These are phyloP conservation scores for Mortierella sp. DNA, from an alignment of 371 early-diverging fungal genomes.

Conservation along the genomic window DNA sequence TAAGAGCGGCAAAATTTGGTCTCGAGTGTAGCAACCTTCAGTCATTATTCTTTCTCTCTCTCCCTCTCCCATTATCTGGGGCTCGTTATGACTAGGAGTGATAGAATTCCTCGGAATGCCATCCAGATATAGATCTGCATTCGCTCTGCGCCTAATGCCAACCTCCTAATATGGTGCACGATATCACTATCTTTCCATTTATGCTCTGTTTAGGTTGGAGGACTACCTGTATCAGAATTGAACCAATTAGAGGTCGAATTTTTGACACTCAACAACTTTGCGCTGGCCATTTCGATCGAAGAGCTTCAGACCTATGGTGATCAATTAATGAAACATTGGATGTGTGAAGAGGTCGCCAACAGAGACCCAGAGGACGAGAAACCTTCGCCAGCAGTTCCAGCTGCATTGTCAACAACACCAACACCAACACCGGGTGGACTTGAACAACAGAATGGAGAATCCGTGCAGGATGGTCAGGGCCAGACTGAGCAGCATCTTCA, in stretches of 20 bases:
- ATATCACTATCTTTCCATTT: conserved; percentile 1
- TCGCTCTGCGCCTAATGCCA: background rate
- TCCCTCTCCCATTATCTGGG: background rate
- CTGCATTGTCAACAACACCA: conserved; percentile 29
- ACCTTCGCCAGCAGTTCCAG: conserved; percentile 39
- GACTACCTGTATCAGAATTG: conserved; percentile 88
- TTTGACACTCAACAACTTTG: conserved; percentile 80
- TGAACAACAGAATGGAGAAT: conserved; percentile 22
- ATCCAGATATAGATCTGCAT: background rate
- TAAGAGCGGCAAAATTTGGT: conserved; percentile 21
- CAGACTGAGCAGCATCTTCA: conserved; percentile 20
- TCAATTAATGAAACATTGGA: conserved; percentile 72
- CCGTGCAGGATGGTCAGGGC: conserved; percentile 13
- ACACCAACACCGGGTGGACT: conserved; percentile 10
- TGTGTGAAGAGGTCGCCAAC: conserved; percentile 58
- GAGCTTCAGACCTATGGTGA: conserved; percentile 87
- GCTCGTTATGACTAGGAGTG: background rate
- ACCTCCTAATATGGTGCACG: background rate
- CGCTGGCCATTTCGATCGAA: conserved; percentile 76
- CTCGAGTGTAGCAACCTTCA: background rate
- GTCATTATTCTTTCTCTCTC: background rate
- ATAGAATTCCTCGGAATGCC: conserved; percentile 3
- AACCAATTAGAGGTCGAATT: conserved; percentile 91
- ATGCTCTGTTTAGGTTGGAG: conserved; percentile 80
- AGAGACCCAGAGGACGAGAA: conserved; percentile 45